phyloP scores from a whole-genome alignment of 768 basidiomycete genomes.

The Termitomyces titanicus region DNA sequence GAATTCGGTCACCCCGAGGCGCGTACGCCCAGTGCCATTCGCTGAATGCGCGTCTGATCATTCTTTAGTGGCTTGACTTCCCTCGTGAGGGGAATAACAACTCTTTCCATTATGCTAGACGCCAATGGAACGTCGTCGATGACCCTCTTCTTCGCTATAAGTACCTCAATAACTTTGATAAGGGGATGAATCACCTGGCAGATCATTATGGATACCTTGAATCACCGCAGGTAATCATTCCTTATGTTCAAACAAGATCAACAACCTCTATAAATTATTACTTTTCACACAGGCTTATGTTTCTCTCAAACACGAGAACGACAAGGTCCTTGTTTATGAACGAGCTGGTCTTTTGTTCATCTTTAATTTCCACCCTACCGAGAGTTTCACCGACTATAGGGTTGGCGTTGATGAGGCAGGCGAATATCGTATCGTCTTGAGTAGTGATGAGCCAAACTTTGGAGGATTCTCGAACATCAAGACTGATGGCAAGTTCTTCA shows the following conservation, averaged over 20 bases:
- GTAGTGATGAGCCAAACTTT: conserved; percentile 82
- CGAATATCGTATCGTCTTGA: conserved; percentile 78
- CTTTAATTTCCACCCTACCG: conserved; percentile 94
- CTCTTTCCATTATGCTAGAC: conserved; percentile 95
- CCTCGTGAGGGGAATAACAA: conserved; percentile 94
- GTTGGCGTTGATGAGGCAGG: conserved; percentile 86
- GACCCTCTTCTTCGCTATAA: conserved; percentile 84
- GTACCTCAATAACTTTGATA: conserved; percentile 92
- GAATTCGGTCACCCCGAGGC: conserved; percentile 99
- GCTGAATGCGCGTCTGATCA: conserved; percentile 2
- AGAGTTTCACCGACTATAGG: conserved; percentile 91
- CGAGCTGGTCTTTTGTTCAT: conserved; percentile 91
- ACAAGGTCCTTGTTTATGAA: conserved; percentile 94
- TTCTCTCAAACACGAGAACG: conserved; percentile 88
- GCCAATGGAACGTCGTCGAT: conserved; percentile 95
- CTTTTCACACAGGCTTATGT: conserved; percentile 67
- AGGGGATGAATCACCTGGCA: conserved; percentile 85
- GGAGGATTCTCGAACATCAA: conserved; percentile 87
- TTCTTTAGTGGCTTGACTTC: conserved; percentile 93
- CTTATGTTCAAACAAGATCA: not conserved
- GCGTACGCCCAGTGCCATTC: conserved; percentile 13
- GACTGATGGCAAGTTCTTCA: conserved; percentile 62
- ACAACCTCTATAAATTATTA: not conserved
- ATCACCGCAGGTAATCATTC: conserved; percentile 57
- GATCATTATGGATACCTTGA: conserved; percentile 82